Evolutionary conservation across 768 basidiomycete species (phyloP).

Genomic region (Tulasnella sp.): DNA sequence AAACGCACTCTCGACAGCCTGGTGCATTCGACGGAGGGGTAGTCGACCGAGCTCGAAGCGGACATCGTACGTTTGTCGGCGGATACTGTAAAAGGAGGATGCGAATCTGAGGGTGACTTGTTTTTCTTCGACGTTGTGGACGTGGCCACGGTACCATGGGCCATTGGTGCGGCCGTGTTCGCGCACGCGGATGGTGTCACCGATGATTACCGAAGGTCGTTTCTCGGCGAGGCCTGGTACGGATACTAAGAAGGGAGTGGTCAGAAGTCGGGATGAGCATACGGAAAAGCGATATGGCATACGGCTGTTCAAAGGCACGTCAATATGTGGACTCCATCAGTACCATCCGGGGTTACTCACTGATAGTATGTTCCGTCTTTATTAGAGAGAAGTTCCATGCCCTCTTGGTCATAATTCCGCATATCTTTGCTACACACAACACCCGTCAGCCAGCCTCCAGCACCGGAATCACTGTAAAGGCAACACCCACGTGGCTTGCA

Average conservation of each 20-base stretch:
- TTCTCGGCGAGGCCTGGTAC: conserved; percentile 48
- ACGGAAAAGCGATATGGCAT: background rate
- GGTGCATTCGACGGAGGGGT: conserved; percentile 43
- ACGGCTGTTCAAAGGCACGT: background rate
- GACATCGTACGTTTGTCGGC: conserved; percentile 37
- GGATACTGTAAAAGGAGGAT: conserved; percentile 31
- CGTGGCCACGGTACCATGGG: conserved; percentile 34
- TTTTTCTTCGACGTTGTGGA: conserved; percentile 35
- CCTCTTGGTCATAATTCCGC: background rate
- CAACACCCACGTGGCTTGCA: conserved; percentile 1
- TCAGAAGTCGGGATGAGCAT: background rate
- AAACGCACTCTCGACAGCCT: conserved; percentile 31
- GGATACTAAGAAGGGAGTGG: conserved; percentile 28
- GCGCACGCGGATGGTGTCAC: conserved; percentile 33
- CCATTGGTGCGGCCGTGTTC: conserved; percentile 19
- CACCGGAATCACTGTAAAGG: background rate
- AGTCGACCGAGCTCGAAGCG: conserved; percentile 45
- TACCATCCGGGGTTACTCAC: background rate
- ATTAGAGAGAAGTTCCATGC: background rate
- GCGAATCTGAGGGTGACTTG: conserved; percentile 39
- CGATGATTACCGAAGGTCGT: conserved; percentile 45
- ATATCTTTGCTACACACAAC: background rate
- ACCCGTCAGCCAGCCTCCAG: background rate
- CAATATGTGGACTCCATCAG: background rate
- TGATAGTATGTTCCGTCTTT: background rate